Percentiles rank a stretch among this genome's conserved stretches.
Conservation (phyloP, 495 filamentous ascomycete genomes). For the Trichoderma parareesei region DNA sequence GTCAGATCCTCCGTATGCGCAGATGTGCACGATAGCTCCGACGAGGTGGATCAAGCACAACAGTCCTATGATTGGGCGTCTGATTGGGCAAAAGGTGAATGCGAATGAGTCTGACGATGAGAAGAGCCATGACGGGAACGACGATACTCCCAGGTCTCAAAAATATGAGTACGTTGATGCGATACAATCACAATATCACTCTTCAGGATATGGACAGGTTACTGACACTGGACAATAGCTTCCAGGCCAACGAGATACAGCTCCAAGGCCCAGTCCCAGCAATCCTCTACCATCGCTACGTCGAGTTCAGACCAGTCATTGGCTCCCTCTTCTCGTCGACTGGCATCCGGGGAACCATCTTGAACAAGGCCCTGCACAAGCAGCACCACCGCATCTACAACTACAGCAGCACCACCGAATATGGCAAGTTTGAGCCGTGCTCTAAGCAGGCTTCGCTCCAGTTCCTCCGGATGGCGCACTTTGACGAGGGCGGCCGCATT, state of each 20-base stretch:
- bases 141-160: conserved; percentile 37
- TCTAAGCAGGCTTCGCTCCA: conserved; percentile 59
- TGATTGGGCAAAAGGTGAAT: conserved; percentile 63
- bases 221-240: conserved; percentile 40
- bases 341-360: conserved; percentile 66
- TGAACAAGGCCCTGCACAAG: conserved; percentile 79
- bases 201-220: not conserved
- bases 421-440: conserved; percentile 45
- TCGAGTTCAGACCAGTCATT: conserved; percentile 87
- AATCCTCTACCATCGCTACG: conserved; percentile 77
- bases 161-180: conserved; percentile 59
- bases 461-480: conserved; percentile 81
- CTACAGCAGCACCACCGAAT: conserved; percentile 63
- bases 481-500: conserved; percentile 73
- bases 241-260: conserved; percentile 91
- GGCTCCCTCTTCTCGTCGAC: conserved; percentile 75
- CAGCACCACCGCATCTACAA: conserved; percentile 87
- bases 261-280: conserved; percentile 72
- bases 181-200: not conserved
- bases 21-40: conserved; percentile 69
- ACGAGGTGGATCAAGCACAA: conserved; percentile 77
- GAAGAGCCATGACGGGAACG: conserved; percentile 19
- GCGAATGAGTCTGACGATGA: conserved; percentile 32
- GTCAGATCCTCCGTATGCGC: conserved; percentile 64
- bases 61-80: conserved; percentile 78